Percentiles rank a stretch among this genome's conserved stretches.
Evolutionary conservation across 805 yeast genomes (phyloP).

Genomic region (Candida patagonica): DNA sequence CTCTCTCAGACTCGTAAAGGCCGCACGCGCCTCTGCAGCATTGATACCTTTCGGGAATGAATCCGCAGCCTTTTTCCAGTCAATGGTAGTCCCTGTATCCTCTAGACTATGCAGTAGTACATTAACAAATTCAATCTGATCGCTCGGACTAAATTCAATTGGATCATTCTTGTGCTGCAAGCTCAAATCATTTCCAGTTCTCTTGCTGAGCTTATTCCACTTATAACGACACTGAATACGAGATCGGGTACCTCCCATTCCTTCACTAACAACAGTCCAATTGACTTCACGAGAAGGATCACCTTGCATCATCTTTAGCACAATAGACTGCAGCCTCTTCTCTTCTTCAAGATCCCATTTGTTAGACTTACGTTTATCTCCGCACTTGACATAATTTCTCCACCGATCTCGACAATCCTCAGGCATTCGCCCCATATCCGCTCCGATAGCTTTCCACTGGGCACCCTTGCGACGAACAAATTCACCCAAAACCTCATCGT

Average conservation of each 20-base stretch:
- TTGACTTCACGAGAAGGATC: slow-evolving; percentile 42
- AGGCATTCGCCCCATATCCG: slow-evolving; percentile 81
- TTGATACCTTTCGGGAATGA: too few relatives aligned
- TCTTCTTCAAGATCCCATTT: slow-evolving; percentile 80
- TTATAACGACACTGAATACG: slow-evolving; percentile 93
- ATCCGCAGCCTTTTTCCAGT: too few relatives aligned
- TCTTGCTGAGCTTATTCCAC: slow-evolving; percentile 74
- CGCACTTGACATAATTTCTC: slow-evolving; percentile 93
- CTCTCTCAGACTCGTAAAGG: too few relatives aligned
- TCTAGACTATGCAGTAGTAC: too few relatives aligned
- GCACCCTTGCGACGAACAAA: slow-evolving; percentile 62
- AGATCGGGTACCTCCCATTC: slow-evolving; percentile 80
- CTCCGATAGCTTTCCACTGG: slow-evolving; percentile 84
- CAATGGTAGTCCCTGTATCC: too few relatives aligned
- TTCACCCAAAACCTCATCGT: slow-evolving; percentile 57
- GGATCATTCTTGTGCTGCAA: too few relatives aligned
- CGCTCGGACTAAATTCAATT: too few relatives aligned
- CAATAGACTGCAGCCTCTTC: slow-evolving; percentile 44
- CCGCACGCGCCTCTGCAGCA: too few relatives aligned
- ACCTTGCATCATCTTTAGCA: slow-evolving; percentile 39
- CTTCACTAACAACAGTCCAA: slow-evolving; percentile 88
- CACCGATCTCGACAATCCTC: slow-evolving; percentile 96
- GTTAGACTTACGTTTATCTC: slow-evolving; percentile 60
- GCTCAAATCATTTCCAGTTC: slow-evolving; percentile 38
- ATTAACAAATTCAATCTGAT: too few relatives aligned